These are phyloP conservation scores for Fusarium sp. DNA, from an alignment of 2,329 filamentous ascomycete species.

Conservation along the genomic window DNA sequence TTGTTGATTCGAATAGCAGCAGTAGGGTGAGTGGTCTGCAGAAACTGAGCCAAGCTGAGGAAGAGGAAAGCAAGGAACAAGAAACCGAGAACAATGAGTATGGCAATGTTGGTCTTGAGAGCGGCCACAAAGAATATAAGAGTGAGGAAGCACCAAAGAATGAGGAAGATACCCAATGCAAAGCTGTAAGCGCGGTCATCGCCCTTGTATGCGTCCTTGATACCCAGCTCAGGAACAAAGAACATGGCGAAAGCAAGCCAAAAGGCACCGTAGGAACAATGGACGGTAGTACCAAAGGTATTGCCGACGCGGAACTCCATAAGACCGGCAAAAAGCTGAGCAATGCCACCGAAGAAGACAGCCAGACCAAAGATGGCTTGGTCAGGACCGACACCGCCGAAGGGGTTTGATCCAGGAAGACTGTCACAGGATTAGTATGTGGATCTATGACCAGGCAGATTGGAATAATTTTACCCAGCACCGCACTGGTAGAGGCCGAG, in stretches of 20 bases:
- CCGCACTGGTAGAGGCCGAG: constrained; percentile 59
- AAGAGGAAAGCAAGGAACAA: constrained; percentile 67
- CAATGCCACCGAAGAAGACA: constrained; percentile 68
- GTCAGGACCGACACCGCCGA: constrained; percentile 47
- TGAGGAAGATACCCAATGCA: constrained; percentile 65
- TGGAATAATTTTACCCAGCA: constrained; percentile 57
- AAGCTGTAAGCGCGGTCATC: constrained; percentile 54
- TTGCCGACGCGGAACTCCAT: constrained; percentile 64
- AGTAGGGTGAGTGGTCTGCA: constrained; percentile 48
- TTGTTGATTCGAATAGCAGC: constrained; percentile 57
- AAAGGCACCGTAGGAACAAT: constrained; percentile 69
- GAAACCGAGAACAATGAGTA: constrained; percentile 66
- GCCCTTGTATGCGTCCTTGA: constrained; percentile 55
- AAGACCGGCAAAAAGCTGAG: constrained; percentile 75
- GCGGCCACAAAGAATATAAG: constrained; percentile 64
- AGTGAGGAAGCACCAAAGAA: constrained; percentile 69
- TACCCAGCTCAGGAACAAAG: constrained; percentile 60
- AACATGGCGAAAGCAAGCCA: constrained; percentile 70
- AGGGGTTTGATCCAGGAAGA: constrained; percentile 47
- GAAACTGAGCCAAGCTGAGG: constrained; percentile 66
- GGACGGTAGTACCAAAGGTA: constrained; percentile 69
- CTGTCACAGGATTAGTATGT: constrained; percentile 25
- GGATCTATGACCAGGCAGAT: neutral
- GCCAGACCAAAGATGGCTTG: constrained; percentile 50
- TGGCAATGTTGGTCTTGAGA: constrained; percentile 66